These are phyloP conservation scores for Globisporangium irregulare DNA, from an alignment of 352 stramenopile genomes.

Conservation along the genomic window DNA sequence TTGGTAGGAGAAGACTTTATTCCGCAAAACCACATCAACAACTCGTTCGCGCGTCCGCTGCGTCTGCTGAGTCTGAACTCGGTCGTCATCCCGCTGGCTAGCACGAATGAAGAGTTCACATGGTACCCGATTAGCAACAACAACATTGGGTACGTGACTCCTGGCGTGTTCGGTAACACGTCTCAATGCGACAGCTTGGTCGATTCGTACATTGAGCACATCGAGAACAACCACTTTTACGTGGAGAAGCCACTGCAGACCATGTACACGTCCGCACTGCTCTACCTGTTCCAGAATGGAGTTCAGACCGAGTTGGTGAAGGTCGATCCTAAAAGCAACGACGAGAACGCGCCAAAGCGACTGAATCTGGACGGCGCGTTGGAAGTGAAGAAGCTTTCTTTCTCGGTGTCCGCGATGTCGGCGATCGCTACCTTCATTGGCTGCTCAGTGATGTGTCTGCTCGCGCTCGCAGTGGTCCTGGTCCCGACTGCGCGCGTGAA, in stretches of 20 bases:
- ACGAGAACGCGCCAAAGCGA: constrained; percentile 14
- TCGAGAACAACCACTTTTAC: constrained; percentile 24
- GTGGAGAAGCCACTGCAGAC: constrained; percentile 22
- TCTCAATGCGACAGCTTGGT: constrained; percentile 31
- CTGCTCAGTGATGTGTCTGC: constrained; percentile 48
- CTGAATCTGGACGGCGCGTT: constrained; percentile 16
- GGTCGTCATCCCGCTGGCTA: constrained; percentile 11
- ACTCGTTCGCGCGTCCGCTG: constrained; percentile 8
- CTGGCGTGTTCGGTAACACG: constrained; percentile 12
- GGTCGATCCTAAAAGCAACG: constrained; percentile 17
- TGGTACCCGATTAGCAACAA: constrained; percentile 11
- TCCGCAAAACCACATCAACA: constrained; percentile 20
- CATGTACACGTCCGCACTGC: constrained; percentile 39
- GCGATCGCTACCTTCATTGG: constrained; percentile 44
- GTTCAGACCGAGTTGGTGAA: constrained; percentile 27
- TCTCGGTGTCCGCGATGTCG: constrained; percentile 42
- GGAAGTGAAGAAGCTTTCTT: constrained; percentile 37
- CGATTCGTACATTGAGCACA: constrained; percentile 22
- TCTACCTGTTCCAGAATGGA: constrained; percentile 51
- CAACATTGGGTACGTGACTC: constrained; percentile 1
- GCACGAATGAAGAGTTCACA: constrained; percentile 4
- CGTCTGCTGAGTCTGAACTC: constrained; percentile 15
- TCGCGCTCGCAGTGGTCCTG: constrained; percentile 55
- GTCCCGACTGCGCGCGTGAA: constrained; percentile 51
- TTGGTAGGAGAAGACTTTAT: constrained; percentile 33